These are phyloP conservation scores for Scutellaria baicalensis DNA, from an alignment of 257 asterid genomes.

Conservation along the genomic window DNA sequence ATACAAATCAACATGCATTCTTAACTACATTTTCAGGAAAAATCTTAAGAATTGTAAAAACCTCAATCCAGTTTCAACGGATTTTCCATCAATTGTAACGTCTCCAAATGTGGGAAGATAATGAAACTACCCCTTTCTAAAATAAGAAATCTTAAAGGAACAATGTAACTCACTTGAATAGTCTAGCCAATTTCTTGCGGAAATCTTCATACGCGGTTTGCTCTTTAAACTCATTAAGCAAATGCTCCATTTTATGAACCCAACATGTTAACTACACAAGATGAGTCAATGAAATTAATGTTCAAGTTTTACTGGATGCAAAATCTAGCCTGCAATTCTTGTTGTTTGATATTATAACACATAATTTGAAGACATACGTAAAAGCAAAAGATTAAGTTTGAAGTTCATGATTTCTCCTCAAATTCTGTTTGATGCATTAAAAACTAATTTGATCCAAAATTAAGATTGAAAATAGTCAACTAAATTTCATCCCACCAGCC, in stretches of 20 bases:
- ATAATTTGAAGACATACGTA: not conserved
- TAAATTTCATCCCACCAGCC: not conserved
- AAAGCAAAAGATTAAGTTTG: not conserved
- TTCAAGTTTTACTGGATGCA: not conserved
- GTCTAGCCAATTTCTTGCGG: constrained; percentile 55
- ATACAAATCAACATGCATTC: too few species aligned
- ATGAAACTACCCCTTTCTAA: not conserved
- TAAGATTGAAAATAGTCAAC: not conserved
- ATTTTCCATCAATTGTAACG: constrained; percentile 77
- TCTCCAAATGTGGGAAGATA: constrained; percentile 33
- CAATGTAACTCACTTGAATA: constrained; percentile 45
- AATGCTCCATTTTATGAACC: constrained; percentile 58
- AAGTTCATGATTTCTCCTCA: not conserved
- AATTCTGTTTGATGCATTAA: not conserved
- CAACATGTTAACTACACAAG: constrained; percentile 19
- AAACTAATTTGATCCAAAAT: not conserved
- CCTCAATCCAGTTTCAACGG: constrained; percentile 80
- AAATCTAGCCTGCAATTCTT: not conserved
- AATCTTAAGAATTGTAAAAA: too few species aligned
- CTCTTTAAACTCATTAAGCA: constrained; percentile 31
- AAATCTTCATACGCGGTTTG: constrained; percentile 32
- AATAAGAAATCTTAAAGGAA: constrained; percentile 3
- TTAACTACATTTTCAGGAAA: too few species aligned
- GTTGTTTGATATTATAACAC: not conserved
- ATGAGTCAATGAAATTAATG: not conserved